Base-by-base conservation (phyloP, 305 asterid genomes). In the Plantago coronopus region DNA sequence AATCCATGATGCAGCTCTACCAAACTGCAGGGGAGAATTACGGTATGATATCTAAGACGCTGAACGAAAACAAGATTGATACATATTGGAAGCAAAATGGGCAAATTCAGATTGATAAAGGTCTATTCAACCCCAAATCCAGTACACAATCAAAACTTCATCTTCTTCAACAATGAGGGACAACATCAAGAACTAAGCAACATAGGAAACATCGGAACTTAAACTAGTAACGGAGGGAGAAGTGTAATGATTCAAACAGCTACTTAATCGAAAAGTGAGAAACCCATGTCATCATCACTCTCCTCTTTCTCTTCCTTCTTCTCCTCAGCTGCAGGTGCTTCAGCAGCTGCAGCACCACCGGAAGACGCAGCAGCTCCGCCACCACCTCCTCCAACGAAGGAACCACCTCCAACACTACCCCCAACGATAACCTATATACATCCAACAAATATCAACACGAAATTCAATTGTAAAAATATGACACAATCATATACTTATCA, bases 291-390 rank as follows among this genome's bases (percentile, higher is more conserved):
- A 27, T 67, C 72, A 11, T 67, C 72, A 50, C 66, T 67, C 55
- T 59, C 72, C 54, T 67, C 72, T 31, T 67, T 59, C 66, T 67
- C 72, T 59, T 67, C 72, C 54, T 67, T 67, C 21, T 67, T 67
- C 65, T 59, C 71, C 64, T 57, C 70, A 48, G 54, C 64, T 7
- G 64, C 58, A 66, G 71, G 46, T 58, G 71, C 71, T 23, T 67
- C 66, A 2, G 72, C 61, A 19, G 72, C 72, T 1, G 61, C 61
- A 13, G 47, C 71, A 17, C 66, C 66, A 59, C 65, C 54, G 17
- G 71, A 53, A 40, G 71, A 34, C 48, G 60, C 53, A 12, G 67
- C n/a, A 44, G 60, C 67, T 0, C 42, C 48, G 18, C 47, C 51
- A 9, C 27, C 67, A 38, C 54, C 27, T 0, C 67, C 67, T 38